These are phyloP conservation scores for Bruguiera hainesii DNA, from an alignment of 441 rosid species.

Conservation along the genomic window DNA sequence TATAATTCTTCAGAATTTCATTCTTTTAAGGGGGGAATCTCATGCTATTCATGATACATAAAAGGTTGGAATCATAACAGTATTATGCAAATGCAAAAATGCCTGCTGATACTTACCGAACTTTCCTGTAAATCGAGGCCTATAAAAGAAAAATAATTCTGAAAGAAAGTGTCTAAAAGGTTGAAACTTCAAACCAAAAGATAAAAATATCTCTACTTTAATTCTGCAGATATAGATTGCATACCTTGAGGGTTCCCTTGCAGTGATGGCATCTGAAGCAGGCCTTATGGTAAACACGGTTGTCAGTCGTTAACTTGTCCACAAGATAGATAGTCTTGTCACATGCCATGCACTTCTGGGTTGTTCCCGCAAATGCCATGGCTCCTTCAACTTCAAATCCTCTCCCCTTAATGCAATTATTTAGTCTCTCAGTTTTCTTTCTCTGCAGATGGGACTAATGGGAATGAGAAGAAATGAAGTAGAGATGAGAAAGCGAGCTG, in stretches of 20 bases:
- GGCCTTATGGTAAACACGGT: constrained; percentile 84
- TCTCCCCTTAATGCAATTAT: too few relatives aligned
- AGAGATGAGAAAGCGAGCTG: constrained; percentile 20
- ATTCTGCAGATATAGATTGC: neutral
- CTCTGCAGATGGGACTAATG: constrained; percentile 4
- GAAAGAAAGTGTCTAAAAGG: too few relatives aligned
- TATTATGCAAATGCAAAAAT: too few relatives aligned
- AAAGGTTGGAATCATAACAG: too few relatives aligned
- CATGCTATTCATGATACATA: too few relatives aligned
- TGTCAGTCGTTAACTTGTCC: constrained; percentile 92
- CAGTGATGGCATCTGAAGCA: constrained; percentile 99
- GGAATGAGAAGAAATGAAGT: constrained; percentile 10
- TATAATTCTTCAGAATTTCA: too few relatives aligned
- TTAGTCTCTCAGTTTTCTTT: neutral
- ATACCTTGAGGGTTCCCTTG: constrained; percentile 95
- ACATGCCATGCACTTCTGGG: constrained; percentile 98
- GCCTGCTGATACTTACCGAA: too few relatives aligned
- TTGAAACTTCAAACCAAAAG: neutral
- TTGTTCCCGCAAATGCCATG: constrained; percentile 99
- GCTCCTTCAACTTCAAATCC: neutral
- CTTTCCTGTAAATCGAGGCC: too few relatives aligned
- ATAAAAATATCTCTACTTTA: neutral
- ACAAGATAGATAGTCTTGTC: constrained; percentile 95
- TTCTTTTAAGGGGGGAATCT: too few relatives aligned
- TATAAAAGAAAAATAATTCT: too few relatives aligned